Evolutionary conservation across 305 asterid species (phyloP), one percentile per base, ranked within the genome.

Genomic region (Rubia peregrina): DNA sequence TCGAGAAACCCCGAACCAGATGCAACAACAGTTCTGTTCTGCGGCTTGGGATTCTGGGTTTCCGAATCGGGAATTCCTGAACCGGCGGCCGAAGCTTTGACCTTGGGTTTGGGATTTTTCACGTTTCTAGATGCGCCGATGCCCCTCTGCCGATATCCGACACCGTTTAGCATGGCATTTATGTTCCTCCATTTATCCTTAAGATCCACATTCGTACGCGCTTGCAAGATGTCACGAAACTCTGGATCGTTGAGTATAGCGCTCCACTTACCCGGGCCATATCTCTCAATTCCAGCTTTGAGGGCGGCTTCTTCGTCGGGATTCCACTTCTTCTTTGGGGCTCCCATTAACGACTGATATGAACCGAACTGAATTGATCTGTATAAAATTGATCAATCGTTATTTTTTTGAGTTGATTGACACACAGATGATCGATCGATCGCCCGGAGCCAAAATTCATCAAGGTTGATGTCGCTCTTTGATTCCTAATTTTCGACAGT

Each of bases 111-210:
- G 57, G 22, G 57, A 6, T 21, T 6, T 21, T 51, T 44, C 49
- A 3, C 14, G 2, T 9, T 12, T 13, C 11, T 51, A 16, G 57
- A 21, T 17, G 6, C 57, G 1, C 57, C 57, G 1, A 51, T 6
- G 21, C 57, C 57, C 21, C 57, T 16, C 22, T 51, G 57, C 16
- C 57, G 57, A 5, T 51, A 6, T 4, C 57, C 57, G 17, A 51
- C 9, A 21, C 57, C 62, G 14, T 56, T 21, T 3, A 9, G 13
- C 62, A 56, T 56, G 14, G 19, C 57, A 21, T 21, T 56, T 7
- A 56, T n/a, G 62, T 56, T 56, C 7, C 62, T 56, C 62, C 62
- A 56, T 22, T 56, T 56, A 1, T 56, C 62, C 62, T 56, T 56
- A 9, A 56, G 62, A 56, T 56, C 62, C 33, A 56, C 62, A 22